Percentiles rank a stretch among this genome's conserved stretches.
phyloP scores from a whole-genome alignment of 805 yeast species.

The Sugiyamaella smithiae region DNA sequence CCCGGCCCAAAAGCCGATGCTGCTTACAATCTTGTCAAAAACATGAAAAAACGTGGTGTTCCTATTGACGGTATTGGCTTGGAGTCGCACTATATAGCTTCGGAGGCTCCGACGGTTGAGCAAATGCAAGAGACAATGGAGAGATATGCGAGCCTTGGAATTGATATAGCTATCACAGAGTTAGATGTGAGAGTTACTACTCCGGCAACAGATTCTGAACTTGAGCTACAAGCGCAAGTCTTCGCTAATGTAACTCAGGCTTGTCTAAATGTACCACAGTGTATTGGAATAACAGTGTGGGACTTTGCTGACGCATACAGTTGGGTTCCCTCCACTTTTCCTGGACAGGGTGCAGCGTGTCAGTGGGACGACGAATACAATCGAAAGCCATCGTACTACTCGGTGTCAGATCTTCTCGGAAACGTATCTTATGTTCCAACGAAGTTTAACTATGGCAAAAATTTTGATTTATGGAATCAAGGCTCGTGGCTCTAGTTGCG shows the following conservation, averaged over 20 bases:
- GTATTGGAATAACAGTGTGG: conserved; percentile 5
- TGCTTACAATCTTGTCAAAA: conserved; percentile 7
- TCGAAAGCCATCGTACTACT: conserved; percentile 7
- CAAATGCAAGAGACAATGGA: conserved; percentile 3
- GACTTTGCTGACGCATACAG: conserved; percentile 1
- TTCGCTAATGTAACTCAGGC: background rate
- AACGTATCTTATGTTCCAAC: background rate
- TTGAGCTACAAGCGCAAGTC: background rate
- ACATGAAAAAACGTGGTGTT: conserved; percentile 6
- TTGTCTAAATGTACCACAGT: conserved; percentile 1
- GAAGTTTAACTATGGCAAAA: background rate
- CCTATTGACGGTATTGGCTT: conserved; percentile 10
- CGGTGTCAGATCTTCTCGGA: conserved; percentile 21
- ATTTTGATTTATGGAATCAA: background rate
- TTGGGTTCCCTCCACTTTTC: conserved; percentile 8
- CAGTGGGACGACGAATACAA: conserved; percentile 8
- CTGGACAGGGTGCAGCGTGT: conserved; percentile 7
- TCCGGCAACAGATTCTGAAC: background rate
- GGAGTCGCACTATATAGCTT: background rate
- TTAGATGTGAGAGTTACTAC: background rate
- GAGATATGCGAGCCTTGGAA: background rate
- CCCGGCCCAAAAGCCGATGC: conserved; percentile 10
- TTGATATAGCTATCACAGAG: conserved; percentile 2
- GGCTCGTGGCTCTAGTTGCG: conserved; percentile 1
- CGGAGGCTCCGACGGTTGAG: conserved; percentile 4